Evolutionary conservation across 2,329 filamentous ascomycete genomes (phyloP).

Genomic region (Neofusicoccum sp.): DNA sequence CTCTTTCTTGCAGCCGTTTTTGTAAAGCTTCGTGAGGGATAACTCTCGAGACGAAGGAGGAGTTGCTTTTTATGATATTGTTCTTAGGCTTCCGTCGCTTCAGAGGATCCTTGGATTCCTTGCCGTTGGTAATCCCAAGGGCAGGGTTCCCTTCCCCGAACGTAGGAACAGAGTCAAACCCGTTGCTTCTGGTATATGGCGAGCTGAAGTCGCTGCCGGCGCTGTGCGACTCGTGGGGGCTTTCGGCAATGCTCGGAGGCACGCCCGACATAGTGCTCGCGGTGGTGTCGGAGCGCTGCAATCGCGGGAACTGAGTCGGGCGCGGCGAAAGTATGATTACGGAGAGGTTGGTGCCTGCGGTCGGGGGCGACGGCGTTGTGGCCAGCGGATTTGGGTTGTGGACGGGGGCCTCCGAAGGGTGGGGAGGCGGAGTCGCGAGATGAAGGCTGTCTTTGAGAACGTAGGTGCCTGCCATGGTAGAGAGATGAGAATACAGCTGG

Average conservation of each 20-base stretch:
- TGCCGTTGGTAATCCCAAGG: conserved; percentile 61
- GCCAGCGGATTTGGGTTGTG: conserved; percentile 89
- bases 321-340: conserved; percentile 69
- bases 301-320: conserved; percentile 44
- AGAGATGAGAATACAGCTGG: conserved; percentile 25
- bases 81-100: conserved; percentile 96
- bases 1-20: conserved; percentile 79
- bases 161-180: conserved; percentile 55
- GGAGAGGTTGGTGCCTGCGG: conserved; percentile 81
- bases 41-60: conserved; percentile 95
- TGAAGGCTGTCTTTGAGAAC: conserved; percentile 87
- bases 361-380: conserved; percentile 81
- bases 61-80: conserved; percentile 98
- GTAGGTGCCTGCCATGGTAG: conserved; percentile 71
- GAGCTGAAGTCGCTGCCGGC: conserved; percentile 50
- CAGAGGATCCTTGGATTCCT: conserved; percentile 65
- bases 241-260: conserved; percentile 52
- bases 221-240: conserved; percentile 46
- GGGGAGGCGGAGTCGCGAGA: conserved; percentile 90
- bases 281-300: conserved; percentile 45
- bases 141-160: conserved; percentile 88
- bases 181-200: conserved; percentile 23
- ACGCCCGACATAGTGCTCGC: conserved; percentile 45
- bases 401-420: conserved; percentile 88
- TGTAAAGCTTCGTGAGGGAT: conserved; percentile 82